phyloP scores from a whole-genome alignment of 2,329 filamentous ascomycete genomes.

The Westerdykella aurantiaca region DNA sequence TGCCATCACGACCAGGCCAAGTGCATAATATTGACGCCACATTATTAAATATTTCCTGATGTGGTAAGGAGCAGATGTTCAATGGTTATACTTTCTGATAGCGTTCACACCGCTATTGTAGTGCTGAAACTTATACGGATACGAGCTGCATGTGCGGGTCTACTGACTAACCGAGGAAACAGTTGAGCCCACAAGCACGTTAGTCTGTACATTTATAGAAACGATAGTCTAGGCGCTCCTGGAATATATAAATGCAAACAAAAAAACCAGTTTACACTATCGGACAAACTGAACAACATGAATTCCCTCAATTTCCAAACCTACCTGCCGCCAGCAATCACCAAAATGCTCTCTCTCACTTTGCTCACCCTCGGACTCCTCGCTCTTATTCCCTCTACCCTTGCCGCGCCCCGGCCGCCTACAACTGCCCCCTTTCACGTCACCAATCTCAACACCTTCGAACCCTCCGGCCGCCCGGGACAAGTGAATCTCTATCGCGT shows the following conservation, averaged over 20 bases:
- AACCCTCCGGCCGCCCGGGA: constrained; percentile 9
- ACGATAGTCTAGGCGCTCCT: too few relatives aligned
- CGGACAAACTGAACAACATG: not conserved
- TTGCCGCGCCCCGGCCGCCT: not conserved
- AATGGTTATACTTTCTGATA: too few relatives aligned
- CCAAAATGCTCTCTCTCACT: not conserved
- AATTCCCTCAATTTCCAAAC: not conserved
- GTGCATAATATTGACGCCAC: too few relatives aligned
- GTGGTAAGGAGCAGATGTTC: too few relatives aligned
- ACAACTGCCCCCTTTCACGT: constrained; percentile 9
- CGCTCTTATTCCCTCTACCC: constrained; percentile 1
- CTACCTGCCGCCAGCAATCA: too few relatives aligned
- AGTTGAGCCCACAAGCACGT: too few relatives aligned
- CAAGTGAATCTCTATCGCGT: constrained; percentile 7
- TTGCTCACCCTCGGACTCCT: constrained; percentile 3
- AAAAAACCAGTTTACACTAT: not conserved
- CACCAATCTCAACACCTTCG: constrained; percentile 11
- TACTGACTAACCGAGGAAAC: too few relatives aligned
- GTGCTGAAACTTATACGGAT: not conserved
- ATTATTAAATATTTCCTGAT: too few relatives aligned
- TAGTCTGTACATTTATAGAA: too few relatives aligned
- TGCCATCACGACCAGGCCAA: too few relatives aligned
- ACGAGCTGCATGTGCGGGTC: not conserved
- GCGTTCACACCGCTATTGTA: not conserved
- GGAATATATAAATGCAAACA: not conserved